Evolutionary conservation across 495 filamentous ascomycete genomes (phyloP).

Genomic region (Daldinia loculata): DNA sequence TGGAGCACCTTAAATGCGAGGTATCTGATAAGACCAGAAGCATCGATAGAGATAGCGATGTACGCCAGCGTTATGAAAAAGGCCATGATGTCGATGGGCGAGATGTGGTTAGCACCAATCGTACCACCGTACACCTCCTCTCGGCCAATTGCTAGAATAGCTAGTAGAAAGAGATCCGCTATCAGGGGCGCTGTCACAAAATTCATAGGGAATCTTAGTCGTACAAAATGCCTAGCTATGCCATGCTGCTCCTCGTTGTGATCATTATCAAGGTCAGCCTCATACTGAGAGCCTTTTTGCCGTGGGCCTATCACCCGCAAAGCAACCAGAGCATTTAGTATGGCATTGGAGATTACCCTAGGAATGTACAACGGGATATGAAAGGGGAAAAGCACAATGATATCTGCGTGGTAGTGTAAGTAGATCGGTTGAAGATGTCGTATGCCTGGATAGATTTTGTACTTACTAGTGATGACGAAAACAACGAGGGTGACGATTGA

Average conservation of each 20-base stretch:
- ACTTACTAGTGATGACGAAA: slow-evolving; percentile 71
- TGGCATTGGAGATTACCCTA: slow-evolving; percentile 52
- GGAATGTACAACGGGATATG: slow-evolving; percentile 66
- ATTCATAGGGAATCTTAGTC: slow-evolving; percentile 66
- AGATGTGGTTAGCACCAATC: slow-evolving; percentile 66
- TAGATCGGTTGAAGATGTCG: background rate
- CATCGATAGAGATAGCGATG: slow-evolving; percentile 77
- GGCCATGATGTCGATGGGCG: slow-evolving; percentile 69
- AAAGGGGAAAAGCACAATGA: slow-evolving; percentile 71
- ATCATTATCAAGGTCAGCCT: slow-evolving; percentile 12
- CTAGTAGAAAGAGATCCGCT: slow-evolving; percentile 71
- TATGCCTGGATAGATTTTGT: background rate
- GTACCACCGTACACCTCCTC: slow-evolving; percentile 70
- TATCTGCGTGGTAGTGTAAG: slow-evolving; percentile 53
- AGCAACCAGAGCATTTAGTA: slow-evolving; percentile 52
- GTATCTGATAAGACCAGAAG: slow-evolving; percentile 70
- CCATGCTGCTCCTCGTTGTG: slow-evolving; percentile 28
- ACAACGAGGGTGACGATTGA: slow-evolving; percentile 71
- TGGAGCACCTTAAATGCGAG: slow-evolving; percentile 74
- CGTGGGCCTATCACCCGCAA: slow-evolving; percentile 61
- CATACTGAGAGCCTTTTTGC: slow-evolving; percentile 24
- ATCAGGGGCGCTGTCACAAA: slow-evolving; percentile 71
- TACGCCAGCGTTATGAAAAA: slow-evolving; percentile 78
- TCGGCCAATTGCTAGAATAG: slow-evolving; percentile 67
- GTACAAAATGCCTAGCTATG: slow-evolving; percentile 49